These are phyloP conservation scores for Xerocomellus dryophilus DNA, from an alignment of 768 basidiomycete genomes.

Conservation along the genomic window DNA sequence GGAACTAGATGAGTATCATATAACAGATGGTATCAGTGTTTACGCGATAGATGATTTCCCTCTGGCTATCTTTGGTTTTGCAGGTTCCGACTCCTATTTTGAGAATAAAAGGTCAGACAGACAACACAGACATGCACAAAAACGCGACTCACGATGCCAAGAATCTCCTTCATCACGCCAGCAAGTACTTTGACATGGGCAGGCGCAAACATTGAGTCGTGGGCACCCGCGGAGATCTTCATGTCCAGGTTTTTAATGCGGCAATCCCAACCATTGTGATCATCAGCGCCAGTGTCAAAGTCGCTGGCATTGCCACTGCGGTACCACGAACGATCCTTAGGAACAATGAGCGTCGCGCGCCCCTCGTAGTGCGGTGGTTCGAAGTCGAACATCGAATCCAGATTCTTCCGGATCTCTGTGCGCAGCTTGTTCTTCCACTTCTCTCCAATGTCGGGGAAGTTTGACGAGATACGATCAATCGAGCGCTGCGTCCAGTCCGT, in stretches of 20 bases:
- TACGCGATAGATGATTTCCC: constrained; percentile 1
- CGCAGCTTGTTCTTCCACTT: constrained; percentile 31
- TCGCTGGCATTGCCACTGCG: constrained; percentile 28
- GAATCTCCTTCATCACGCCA: constrained; percentile 19
- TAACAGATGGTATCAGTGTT: neutral
- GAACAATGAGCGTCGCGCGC: constrained; percentile 26
- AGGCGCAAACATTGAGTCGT: constrained; percentile 34
- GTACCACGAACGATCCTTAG: constrained; percentile 34
- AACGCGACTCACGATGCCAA: constrained; percentile 12
- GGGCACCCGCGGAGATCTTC: constrained; percentile 26
- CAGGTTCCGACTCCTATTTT: neutral
- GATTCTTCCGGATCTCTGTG: constrained; percentile 31
- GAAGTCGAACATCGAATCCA: constrained; percentile 34
- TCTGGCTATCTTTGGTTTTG: neutral
- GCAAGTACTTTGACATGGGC: constrained; percentile 32
- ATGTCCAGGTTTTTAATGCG: constrained; percentile 27
- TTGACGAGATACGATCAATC: constrained; percentile 30
- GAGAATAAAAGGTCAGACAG: neutral
- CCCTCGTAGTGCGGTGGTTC: constrained; percentile 27
- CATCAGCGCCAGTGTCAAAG: constrained; percentile 30
- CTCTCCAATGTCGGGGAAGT: constrained; percentile 33
- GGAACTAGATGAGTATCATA: neutral
- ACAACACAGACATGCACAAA: neutral
- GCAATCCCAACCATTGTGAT: constrained; percentile 32
- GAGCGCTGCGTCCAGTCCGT: constrained; percentile 31